phyloP scores from a whole-genome alignment of 495 filamentous ascomycete genomes.

The Rhypophila decipiens region DNA sequence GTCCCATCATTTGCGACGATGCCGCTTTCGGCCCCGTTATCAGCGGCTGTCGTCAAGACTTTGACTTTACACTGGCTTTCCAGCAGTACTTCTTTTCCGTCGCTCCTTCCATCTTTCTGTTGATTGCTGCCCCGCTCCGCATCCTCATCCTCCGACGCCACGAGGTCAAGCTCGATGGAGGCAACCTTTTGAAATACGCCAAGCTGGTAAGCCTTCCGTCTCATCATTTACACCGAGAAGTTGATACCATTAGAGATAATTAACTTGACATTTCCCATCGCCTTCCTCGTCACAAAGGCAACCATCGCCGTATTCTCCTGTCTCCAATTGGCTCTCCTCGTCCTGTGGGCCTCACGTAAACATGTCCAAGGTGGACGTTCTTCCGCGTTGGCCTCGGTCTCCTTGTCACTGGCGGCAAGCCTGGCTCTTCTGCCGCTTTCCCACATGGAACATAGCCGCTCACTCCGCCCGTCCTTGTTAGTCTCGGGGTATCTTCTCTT shows the following conservation, averaged over 20 bases:
- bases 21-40: conserved; percentile 12
- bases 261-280: neutral
- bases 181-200: neutral
- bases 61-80: conserved; percentile 59
- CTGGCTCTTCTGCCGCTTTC: conserved; percentile 42
- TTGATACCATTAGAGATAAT: no score
- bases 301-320: conserved; percentile 34
- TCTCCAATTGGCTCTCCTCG: conserved; percentile 41
- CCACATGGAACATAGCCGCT: conserved; percentile 48
- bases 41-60: conserved; percentile 16
- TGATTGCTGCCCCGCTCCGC: conserved; percentile 26
- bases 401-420: conserved; percentile 7
- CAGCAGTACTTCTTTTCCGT: conserved; percentile 51
- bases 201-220: conserved; percentile 1
- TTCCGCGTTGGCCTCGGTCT: conserved; percentile 6
- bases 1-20: no score
- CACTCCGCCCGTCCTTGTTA: conserved; percentile 47
- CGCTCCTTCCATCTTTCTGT: conserved; percentile 41
- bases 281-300: conserved; percentile 18
- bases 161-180: neutral
- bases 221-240: neutral
- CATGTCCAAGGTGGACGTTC: neutral
- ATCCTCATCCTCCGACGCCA: conserved; percentile 2
- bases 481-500: conserved; percentile 52
- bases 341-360: conserved; percentile 20